phyloP scores from a whole-genome alignment of 1,284 basidiomycete species.

The Sanghuangporus weigelae region DNA sequence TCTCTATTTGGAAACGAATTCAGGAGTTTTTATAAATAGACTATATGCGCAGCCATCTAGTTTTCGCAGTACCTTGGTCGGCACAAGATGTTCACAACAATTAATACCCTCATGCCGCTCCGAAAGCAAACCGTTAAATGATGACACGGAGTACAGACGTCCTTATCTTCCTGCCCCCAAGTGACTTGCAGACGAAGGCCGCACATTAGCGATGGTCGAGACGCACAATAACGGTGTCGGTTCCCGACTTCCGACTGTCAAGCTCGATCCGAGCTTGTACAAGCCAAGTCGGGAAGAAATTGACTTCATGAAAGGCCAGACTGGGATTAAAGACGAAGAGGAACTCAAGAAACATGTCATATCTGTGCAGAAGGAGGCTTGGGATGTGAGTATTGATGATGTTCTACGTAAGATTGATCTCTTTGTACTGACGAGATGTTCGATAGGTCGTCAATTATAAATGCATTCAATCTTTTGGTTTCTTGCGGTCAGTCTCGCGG shows the following conservation, averaged over 20 bases:
- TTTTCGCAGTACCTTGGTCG: background rate
- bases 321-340: slow-evolving; percentile 16
- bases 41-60: too few species aligned
- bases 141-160: too few species aligned
- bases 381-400: slow-evolving; percentile 1
- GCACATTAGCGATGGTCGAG: too few species aligned
- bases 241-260: background rate
- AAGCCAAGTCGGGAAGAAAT: slow-evolving; percentile 2
- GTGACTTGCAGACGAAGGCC: too few species aligned
- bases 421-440: background rate
- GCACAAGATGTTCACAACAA: background rate
- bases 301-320: slow-evolving; percentile 16
- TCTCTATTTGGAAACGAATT: too few species aligned
- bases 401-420: background rate
- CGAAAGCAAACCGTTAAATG: too few species aligned
- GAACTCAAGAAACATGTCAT: slow-evolving; percentile 17
- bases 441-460: slow-evolving; percentile 16
- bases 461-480: slow-evolving; percentile 16
- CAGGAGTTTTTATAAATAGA: too few species aligned
- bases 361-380: slow-evolving; percentile 15
- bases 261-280: slow-evolving; percentile 13
- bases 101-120: too few species aligned
- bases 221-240: background rate
- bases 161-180: too few species aligned
- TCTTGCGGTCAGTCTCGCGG: slow-evolving; percentile 1